phyloP scores from a whole-genome alignment of 176 grass and related monocot species.

The Lolium perenne region DNA sequence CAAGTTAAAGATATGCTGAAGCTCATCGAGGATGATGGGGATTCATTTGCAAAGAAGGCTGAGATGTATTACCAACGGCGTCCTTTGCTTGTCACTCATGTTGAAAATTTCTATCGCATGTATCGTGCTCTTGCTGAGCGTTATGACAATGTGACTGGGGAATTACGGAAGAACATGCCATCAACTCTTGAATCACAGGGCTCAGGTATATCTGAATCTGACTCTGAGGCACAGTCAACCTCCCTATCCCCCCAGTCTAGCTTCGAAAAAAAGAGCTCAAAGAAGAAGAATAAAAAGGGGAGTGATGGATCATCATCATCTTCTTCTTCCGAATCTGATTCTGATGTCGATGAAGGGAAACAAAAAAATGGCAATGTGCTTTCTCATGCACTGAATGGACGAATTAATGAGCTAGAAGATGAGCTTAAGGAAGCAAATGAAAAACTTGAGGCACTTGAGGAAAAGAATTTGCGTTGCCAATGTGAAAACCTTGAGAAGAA shows the following conservation, averaged over 20 bases:
- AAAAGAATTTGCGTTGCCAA: slow-evolving; percentile 52
- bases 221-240: slow-evolving; percentile 54
- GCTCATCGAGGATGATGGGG: slow-evolving; percentile 89
- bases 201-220: slow-evolving; percentile 63
- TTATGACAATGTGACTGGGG: slow-evolving; percentile 95
- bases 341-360: slow-evolving; percentile 56
- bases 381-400: slow-evolving; percentile 52
- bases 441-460: slow-evolving; percentile 62
- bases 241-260: slow-evolving; percentile 43
- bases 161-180: slow-evolving; percentile 76
- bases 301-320: slow-evolving; percentile 74
- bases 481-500: slow-evolving; percentile 58
- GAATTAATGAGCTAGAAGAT: slow-evolving; percentile 78
- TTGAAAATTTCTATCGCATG: slow-evolving; percentile 95
- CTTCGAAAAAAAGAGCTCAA: slow-evolving; percentile 43
- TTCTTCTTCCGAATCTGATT: slow-evolving; percentile 71
- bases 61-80: slow-evolving; percentile 88
- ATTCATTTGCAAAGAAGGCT: slow-evolving; percentile 95
- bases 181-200: slow-evolving; percentile 74
- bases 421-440: slow-evolving; percentile 69
- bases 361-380: slow-evolving; percentile 56
- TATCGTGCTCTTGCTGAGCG: slow-evolving; percentile 91
- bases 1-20: slow-evolving; percentile 94
- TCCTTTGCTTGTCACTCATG: slow-evolving; percentile 71
- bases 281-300: slow-evolving; percentile 55